Evolutionary conservation across 1,284 basidiomycete genomes (phyloP).

Genomic region (Agaricales sp.): DNA sequence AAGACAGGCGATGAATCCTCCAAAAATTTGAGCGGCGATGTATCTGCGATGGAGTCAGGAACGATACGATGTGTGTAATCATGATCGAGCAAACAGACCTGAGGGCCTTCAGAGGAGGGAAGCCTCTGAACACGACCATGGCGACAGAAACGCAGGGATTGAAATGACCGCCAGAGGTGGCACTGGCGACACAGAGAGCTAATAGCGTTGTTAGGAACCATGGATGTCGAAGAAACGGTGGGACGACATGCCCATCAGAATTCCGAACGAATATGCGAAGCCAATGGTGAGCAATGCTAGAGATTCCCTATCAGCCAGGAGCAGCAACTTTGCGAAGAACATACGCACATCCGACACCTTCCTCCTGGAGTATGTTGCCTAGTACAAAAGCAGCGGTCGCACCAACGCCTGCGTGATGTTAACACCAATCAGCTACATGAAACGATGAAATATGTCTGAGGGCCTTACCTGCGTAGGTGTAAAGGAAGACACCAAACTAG

Average conservation of each 20-base stretch:
- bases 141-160: conserved; percentile 52
- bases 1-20: conserved; percentile 49
- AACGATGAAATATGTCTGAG: background rate
- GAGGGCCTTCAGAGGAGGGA: conserved; percentile 42
- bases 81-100: conserved; percentile 24
- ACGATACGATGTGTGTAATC: background rate
- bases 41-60: conserved; percentile 30
- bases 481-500: conserved; percentile 36
- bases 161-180: conserved; percentile 57
- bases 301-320: too few relatives aligned
- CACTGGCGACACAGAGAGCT: conserved; percentile 39
- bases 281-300: conserved; percentile 53
- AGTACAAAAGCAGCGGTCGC: conserved; percentile 45
- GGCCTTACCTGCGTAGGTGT: conserved; percentile 42
- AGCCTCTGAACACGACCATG: conserved; percentile 40
- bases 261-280: conserved; percentile 51
- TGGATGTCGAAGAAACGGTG: too few relatives aligned
- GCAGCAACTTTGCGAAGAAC: conserved; percentile 1
- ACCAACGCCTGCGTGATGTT: conserved; percentile 36
- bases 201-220: too few relatives aligned
- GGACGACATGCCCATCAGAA: too few relatives aligned
- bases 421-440: background rate
- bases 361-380: conserved; percentile 33
- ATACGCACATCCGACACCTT: conserved; percentile 24
- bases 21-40: conserved; percentile 52